A percentile compares a stretch with the other conserved stretches of the same genome.
These are phyloP conservation scores for Escallonia herrerae DNA, from an alignment of 129 eudicot genomes.

Conservation along the genomic window DNA sequence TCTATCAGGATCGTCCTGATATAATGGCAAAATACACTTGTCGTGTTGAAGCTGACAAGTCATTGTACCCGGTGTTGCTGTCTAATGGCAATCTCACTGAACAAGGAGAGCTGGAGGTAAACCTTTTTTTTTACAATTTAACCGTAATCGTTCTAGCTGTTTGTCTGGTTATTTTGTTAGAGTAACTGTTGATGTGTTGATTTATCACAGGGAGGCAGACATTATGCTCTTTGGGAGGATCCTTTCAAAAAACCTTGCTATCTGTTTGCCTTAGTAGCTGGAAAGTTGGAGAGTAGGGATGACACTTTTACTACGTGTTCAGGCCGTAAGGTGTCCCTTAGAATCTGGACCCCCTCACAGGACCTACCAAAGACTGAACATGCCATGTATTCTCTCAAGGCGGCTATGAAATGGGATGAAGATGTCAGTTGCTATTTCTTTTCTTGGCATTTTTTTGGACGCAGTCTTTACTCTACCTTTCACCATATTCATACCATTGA, in stretches of 20 bases:
- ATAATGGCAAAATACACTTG: conserved; percentile 93
- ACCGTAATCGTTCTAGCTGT: not conserved
- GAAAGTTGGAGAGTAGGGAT: conserved; percentile 80
- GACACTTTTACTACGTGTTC: conserved; percentile 79
- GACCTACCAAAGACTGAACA: conserved; percentile 88
- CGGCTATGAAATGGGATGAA: conserved; percentile 98
- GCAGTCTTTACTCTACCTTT: not conserved
- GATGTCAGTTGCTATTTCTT: conserved; percentile 58
- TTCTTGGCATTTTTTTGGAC: not conserved
- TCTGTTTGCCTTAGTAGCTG: conserved; percentile 97
- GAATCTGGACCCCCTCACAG: conserved; percentile 82
- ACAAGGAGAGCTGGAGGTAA: conserved; percentile 91
- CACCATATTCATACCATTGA: not conserved
- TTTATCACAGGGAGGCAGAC: conserved; percentile 66
- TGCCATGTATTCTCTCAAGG: conserved; percentile 96
- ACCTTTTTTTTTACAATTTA: not conserved
- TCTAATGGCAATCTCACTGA: conserved; percentile 88
- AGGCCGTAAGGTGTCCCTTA: conserved; percentile 65
- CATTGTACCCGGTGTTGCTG: conserved; percentile 73
- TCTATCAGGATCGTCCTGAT: conserved; percentile 87
- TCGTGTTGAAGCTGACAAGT: conserved; percentile 89
- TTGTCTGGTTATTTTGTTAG: not conserved
- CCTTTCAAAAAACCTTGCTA: conserved; percentile 89
- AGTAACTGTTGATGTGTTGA: not conserved
- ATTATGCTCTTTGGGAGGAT: conserved; percentile 91